A percentile compares a stretch with the other conserved stretches of the same genome.
These are phyloP conservation scores for Arachnomyces sp. DNA, from an alignment of 2,329 filamentous ascomycete species.

Conservation along the genomic window DNA sequence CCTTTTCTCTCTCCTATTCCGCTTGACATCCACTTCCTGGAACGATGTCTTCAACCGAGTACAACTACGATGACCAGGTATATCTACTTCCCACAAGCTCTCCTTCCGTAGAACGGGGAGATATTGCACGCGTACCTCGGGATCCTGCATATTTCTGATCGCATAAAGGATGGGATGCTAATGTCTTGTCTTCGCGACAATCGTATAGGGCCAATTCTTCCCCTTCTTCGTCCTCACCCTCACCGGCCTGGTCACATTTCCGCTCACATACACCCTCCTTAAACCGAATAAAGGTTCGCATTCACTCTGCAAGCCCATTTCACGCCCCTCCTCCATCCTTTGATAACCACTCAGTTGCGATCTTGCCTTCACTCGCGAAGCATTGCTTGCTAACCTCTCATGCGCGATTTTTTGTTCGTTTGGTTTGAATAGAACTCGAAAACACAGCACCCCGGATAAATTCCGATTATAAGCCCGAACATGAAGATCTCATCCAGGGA, in stretches of 20 bases:
- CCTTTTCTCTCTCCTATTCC: no score
- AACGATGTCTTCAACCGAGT: constrained; percentile 75
- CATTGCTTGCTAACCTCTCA: constrained; percentile 21
- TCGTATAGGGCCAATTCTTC: constrained; percentile 79
- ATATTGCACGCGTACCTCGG: not conserved
- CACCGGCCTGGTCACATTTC: constrained; percentile 75
- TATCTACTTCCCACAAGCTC: constrained; percentile 9
- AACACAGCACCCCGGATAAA: constrained; percentile 75
- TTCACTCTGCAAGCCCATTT: not conserved
- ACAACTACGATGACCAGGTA: constrained; percentile 94
- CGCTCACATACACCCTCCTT: constrained; percentile 80
- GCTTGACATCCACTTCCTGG: no score
- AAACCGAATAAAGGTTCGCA: constrained; percentile 60
- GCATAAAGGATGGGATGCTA: not conserved
- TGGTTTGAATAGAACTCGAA: constrained; percentile 50
- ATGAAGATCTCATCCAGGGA: constrained; percentile 73
- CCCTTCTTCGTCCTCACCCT: constrained; percentile 97
- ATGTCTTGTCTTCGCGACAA: constrained; percentile 5
- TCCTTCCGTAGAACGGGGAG: not conserved
- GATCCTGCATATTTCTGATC: not conserved
- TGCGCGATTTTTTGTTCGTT: constrained; percentile 8
- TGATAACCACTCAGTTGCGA: not conserved
- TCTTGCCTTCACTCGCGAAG: not conserved
- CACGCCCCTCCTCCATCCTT: not conserved
- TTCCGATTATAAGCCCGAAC: constrained; percentile 68